phyloP scores from a whole-genome alignment of 148 eudicot species.

The Camellia granthamiana region DNA sequence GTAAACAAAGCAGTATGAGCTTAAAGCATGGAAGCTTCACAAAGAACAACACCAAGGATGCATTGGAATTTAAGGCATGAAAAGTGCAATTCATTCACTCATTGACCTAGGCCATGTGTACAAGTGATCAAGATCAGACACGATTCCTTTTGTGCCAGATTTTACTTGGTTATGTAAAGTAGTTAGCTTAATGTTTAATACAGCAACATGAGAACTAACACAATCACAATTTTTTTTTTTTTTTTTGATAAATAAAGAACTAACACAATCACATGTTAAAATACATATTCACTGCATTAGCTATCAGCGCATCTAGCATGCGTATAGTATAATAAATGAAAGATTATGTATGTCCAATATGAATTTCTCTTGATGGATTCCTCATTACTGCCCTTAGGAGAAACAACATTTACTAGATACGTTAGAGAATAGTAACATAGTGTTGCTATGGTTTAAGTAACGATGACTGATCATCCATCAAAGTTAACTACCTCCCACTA shows the following conservation, averaged over 20 bases:
- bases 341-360: no score
- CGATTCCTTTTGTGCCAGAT: neutral
- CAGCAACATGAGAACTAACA: neutral
- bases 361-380: no score
- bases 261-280: neutral
- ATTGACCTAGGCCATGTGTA: neutral
- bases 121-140: neutral
- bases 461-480: neutral
- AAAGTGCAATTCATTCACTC: neutral
- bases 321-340: no score
- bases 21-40: neutral
- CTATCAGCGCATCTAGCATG: no score
- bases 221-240: no score
- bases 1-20: neutral
- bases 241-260: no score
- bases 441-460: neutral
- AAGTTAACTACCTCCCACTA: neutral
- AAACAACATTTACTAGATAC: neutral
- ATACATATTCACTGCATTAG: neutral
- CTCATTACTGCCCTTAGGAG: no score
- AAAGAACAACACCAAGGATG: neutral
- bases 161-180: slow-evolving; percentile 1
- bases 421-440: neutral
- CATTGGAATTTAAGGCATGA: neutral
- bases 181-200: neutral